These are phyloP conservation scores for Xylariomycetidae sp. DNA, from an alignment of 2,329 filamentous ascomycete species.

Conservation along the genomic window DNA sequence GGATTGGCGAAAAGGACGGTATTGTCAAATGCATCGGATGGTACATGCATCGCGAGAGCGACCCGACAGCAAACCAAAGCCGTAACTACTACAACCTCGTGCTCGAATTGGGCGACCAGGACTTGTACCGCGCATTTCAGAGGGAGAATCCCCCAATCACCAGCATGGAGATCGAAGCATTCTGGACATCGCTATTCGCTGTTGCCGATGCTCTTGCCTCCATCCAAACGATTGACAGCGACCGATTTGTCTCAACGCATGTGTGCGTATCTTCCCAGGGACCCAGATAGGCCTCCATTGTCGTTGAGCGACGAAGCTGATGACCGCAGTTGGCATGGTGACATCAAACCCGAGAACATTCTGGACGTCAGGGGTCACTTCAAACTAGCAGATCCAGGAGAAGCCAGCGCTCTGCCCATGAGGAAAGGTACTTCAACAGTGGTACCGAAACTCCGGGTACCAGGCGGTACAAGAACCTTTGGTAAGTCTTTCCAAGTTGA, in stretches of 20 bases:
- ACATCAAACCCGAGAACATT: slow-evolving; percentile 31
- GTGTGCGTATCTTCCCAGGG: not conserved
- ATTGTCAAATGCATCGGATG: slow-evolving; percentile 26
- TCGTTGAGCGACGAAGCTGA: slow-evolving; percentile 5
- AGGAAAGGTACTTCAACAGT: no score
- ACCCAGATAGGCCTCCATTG: not conserved
- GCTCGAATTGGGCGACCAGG: slow-evolving; percentile 28
- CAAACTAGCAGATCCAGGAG: slow-evolving; percentile 33
- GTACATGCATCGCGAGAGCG: slow-evolving; percentile 15
- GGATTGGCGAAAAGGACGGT: slow-evolving; percentile 13
- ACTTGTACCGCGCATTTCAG: slow-evolving; percentile 25
- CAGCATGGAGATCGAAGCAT: slow-evolving; percentile 19
- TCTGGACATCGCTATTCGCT: slow-evolving; percentile 26
- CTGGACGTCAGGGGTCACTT: slow-evolving; percentile 24
- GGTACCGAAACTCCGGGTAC: no score
- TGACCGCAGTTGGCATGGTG: slow-evolving; percentile 29
- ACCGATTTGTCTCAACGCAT: not conserved
- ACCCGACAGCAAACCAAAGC: not conserved
- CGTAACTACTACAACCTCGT: slow-evolving; percentile 24
- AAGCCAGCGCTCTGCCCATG: no score
- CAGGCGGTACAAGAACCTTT: slow-evolving; percentile 30
- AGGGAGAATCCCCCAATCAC: slow-evolving; percentile 21
- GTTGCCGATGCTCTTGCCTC: slow-evolving; percentile 23
- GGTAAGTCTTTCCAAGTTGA: slow-evolving; percentile 17
- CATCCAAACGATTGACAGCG: slow-evolving; percentile 9